Percentiles rank a stretch among this genome's conserved stretches.
phyloP scores from a whole-genome alignment of 805 yeast genomes.

The Candida ortonii region DNA sequence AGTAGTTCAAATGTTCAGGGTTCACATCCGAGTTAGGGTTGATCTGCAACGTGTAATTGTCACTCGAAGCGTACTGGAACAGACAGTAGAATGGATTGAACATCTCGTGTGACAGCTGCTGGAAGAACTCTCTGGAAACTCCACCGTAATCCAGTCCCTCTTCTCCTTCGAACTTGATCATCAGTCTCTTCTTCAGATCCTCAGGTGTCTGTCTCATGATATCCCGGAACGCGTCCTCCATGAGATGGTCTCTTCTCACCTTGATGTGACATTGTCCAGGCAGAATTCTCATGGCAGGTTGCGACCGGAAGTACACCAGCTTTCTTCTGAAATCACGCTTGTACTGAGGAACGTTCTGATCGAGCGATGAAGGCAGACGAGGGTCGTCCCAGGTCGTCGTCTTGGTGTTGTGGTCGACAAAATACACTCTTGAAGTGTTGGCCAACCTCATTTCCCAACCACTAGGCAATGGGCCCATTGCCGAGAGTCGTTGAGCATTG shows the following conservation, averaged over 20 bases:
- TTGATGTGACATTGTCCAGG: conserved; percentile 99
- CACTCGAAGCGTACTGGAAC: conserved; percentile 96
- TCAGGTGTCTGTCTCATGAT: conserved; percentile 99
- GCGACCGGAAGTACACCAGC: conserved; percentile 95
- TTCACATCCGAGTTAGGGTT: conserved; percentile 96
- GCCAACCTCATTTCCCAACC: conserved; percentile 99
- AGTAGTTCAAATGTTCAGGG: conserved; percentile 96
- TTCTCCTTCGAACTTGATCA: conserved; percentile 99
- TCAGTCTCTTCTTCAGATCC: conserved; percentile 92
- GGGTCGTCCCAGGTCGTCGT: conserved; percentile 99
- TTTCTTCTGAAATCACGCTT: conserved; percentile 98
- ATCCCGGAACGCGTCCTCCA: conserved; percentile 97
- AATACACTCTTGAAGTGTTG: conserved; percentile 96
- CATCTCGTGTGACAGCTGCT: conserved; percentile 95
- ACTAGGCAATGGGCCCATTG: conserved; percentile 94
- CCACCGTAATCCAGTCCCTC: conserved; percentile 99
- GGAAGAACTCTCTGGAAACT: conserved; percentile 96
- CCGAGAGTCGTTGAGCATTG: conserved; percentile 97
- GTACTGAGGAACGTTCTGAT: conserved; percentile 98
- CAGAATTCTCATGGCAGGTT: conserved; percentile 92
- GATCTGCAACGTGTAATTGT: conserved; percentile 95
- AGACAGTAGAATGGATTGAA: conserved; percentile 97
- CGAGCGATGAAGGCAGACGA: conserved; percentile 92
- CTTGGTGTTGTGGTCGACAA: conserved; percentile 98
- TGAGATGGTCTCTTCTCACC: conserved; percentile 93